These are phyloP conservation scores for Eucalyptus viminalis DNA, from an alignment of 345 rosid species.

Conservation along the genomic window DNA sequence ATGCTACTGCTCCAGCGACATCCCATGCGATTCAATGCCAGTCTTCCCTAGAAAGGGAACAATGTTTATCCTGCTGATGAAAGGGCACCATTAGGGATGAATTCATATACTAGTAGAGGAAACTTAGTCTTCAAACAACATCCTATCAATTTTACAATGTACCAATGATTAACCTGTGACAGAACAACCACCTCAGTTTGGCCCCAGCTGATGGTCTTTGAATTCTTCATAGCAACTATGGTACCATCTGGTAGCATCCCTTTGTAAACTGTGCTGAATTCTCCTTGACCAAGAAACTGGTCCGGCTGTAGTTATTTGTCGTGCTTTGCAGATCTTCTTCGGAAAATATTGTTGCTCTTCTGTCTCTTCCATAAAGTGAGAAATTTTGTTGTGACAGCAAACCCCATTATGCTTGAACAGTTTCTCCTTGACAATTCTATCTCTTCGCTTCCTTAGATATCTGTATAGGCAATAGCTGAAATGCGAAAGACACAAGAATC, in stretches of 20 bases:
- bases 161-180: constrained; percentile 27
- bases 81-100: constrained; percentile 22
- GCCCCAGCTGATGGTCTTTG: constrained; percentile 12
- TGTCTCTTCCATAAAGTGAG: too few species aligned
- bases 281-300: constrained; percentile 23
- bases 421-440: too few species aligned
- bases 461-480: too few species aligned
- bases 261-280: constrained; percentile 25
- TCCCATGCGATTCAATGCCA: constrained; percentile 17
- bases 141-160: constrained; percentile 32
- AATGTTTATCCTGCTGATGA: not conserved
- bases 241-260: constrained; percentile 15
- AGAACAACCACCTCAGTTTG: constrained; percentile 22
- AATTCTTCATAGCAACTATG: constrained; percentile 28
- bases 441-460: too few species aligned
- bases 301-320: constrained; percentile 9
- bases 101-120: constrained; percentile 29
- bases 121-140: constrained; percentile 31
- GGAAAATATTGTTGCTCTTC: too few species aligned
- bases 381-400: too few species aligned
- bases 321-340: constrained; percentile 2
- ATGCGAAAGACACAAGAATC: too few species aligned
- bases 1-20: constrained; percentile 13
- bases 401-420: too few species aligned
- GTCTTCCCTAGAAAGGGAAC: constrained; percentile 10